Percentiles rank a stretch among this genome's conserved stretches.
phyloP scores from a whole-genome alignment of 2,329 filamentous ascomycete genomes.

The Cytospora chrysosperma region DNA sequence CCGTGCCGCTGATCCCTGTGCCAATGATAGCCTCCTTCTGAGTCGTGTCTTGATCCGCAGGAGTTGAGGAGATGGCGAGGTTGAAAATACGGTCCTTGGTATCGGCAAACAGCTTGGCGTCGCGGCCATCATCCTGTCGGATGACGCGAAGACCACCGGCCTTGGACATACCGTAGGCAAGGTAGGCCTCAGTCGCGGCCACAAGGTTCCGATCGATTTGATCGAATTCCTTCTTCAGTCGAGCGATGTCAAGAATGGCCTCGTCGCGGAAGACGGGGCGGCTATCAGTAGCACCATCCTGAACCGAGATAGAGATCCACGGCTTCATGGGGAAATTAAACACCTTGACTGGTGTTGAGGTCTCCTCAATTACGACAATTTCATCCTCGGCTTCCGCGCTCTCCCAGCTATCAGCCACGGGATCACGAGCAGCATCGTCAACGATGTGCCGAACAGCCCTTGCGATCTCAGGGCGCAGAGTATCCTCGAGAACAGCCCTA shows the following conservation, averaged over 20 bases:
- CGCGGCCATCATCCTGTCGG: constrained; percentile 86
- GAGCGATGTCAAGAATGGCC: constrained; percentile 85
- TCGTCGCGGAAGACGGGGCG: constrained; percentile 71
- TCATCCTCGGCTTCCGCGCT: constrained; percentile 74
- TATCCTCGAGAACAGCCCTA: constrained; percentile 52
- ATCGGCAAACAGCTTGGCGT: constrained; percentile 88
- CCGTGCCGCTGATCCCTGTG: constrained; percentile 89
- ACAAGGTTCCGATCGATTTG: constrained; percentile 94
- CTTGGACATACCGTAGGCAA: constrained; percentile 92
- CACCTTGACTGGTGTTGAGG: constrained; percentile 68
- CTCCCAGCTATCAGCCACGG: constrained; percentile 86
- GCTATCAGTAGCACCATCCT: constrained; percentile 53
- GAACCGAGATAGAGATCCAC: constrained; percentile 85
- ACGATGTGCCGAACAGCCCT: constrained; percentile 50
- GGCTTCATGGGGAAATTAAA: constrained; percentile 97
- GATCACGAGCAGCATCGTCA: constrained; percentile 57
- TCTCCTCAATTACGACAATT: constrained; percentile 63
- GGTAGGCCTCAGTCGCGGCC: constrained; percentile 84
- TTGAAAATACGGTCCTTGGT: constrained; percentile 95
- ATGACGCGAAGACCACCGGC: constrained; percentile 91
- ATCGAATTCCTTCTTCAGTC: constrained; percentile 96
- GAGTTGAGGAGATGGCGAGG: constrained; percentile 74
- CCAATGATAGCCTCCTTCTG: constrained; percentile 82
- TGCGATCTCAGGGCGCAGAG: constrained; percentile 50
- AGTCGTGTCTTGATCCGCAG: constrained; percentile 51